These are phyloP conservation scores for Gynochthodes officinalis DNA, from an alignment of 257 asterid species.

Conservation along the genomic window DNA sequence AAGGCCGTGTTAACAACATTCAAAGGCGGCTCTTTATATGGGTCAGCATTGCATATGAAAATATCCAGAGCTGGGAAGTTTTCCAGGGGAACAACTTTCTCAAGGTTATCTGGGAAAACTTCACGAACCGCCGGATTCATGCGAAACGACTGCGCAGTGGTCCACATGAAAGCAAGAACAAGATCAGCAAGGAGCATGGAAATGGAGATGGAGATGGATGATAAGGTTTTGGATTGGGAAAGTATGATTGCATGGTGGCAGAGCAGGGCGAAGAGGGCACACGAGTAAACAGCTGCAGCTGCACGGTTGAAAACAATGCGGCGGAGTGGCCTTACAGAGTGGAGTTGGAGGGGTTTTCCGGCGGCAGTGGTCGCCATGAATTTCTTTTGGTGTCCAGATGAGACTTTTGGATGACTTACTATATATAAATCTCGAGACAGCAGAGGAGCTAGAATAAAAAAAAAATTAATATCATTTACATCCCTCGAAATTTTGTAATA, in stretches of 20 bases:
- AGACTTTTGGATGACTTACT: too few species aligned
- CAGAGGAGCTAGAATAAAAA: too few species aligned
- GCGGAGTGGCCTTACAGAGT: slow-evolving; percentile 36
- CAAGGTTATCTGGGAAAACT: slow-evolving; percentile 38
- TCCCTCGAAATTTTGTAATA: too few species aligned
- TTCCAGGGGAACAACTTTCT: slow-evolving; percentile 10
- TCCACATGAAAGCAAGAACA: slow-evolving; percentile 65
- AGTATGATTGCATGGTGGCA: slow-evolving; percentile 44
- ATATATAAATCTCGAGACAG: too few species aligned
- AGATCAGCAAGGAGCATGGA: slow-evolving; percentile 47
- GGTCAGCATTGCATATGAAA: slow-evolving; percentile 82
- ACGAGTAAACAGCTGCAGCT: slow-evolving; percentile 47
- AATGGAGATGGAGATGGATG: slow-evolving; percentile 31
- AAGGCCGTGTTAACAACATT: slow-evolving; percentile 64
- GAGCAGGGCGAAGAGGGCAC: slow-evolving; percentile 41
- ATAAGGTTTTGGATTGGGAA: slow-evolving; percentile 27
- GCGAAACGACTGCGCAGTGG: slow-evolving; percentile 48
- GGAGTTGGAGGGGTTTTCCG: slow-evolving; percentile 35
- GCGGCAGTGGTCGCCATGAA: too few species aligned
- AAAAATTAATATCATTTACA: too few species aligned
- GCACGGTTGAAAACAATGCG: slow-evolving; percentile 59
- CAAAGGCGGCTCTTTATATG: slow-evolving; percentile 63
- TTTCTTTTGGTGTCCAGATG: too few species aligned
- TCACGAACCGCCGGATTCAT: slow-evolving; percentile 54
- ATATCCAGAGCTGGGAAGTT: slow-evolving; percentile 57